A percentile compares a stretch with the other conserved stretches of the same genome.
Evolutionary conservation across 2,329 filamentous ascomycete species (phyloP).

Genomic region (Verticillium isaacii): DNA sequence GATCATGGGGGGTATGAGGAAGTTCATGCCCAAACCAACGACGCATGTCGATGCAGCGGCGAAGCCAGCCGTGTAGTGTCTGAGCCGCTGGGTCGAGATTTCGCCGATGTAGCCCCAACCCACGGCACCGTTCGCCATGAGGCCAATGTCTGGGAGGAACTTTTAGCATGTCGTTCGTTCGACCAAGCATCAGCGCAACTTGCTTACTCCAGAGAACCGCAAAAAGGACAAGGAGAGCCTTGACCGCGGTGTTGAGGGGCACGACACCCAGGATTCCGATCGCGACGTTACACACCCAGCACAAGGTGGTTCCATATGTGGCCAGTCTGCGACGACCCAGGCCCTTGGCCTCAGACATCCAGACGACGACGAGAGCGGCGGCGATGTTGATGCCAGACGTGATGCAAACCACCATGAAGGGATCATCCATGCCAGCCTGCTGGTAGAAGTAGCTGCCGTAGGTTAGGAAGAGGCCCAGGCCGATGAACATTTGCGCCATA

Average conservation of each 20-base stretch:
- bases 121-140: slow-evolving; percentile 10
- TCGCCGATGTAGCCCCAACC: slow-evolving; percentile 26
- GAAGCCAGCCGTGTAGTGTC: slow-evolving; percentile 24
- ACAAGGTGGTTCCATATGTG: slow-evolving; percentile 9
- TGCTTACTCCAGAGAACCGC: slow-evolving; percentile 18
- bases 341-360: slow-evolving; percentile 7
- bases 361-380: slow-evolving; percentile 1
- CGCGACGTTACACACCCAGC: slow-evolving; percentile 11
- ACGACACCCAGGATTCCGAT: slow-evolving; percentile 15
- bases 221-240: slow-evolving; percentile 14
- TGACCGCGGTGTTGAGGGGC: slow-evolving; percentile 5
- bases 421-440: slow-evolving; percentile 20
- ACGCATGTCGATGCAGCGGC: slow-evolving; percentile 14
- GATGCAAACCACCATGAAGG: slow-evolving; percentile 15
- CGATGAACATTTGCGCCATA: slow-evolving; percentile 7
- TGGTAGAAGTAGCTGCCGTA: slow-evolving; percentile 25
- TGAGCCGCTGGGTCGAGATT: slow-evolving; percentile 28
- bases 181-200: slow-evolving; percentile 17
- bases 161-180: no score
- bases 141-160: no score
- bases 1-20: slow-evolving; percentile 25
- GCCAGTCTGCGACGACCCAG: slow-evolving; percentile 13
- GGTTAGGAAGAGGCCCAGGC: neutral
- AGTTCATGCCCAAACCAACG: slow-evolving; percentile 8
- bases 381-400: slow-evolving; percentile 14